phyloP scores from a whole-genome alignment of 495 filamentous ascomycete species.

The Hypoxylon cercidicola region DNA sequence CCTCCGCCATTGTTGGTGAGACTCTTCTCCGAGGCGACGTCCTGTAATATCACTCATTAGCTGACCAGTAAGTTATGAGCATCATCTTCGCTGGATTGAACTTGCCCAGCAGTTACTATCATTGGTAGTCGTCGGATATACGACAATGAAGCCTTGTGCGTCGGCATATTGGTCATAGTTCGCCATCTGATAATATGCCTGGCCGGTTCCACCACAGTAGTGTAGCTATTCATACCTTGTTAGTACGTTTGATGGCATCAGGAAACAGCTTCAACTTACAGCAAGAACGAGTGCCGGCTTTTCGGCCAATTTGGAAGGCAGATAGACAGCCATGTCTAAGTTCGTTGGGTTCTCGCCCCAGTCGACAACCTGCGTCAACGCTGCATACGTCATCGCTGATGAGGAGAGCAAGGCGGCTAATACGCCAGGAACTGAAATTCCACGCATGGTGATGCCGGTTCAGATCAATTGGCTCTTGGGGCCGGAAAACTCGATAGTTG shows the following conservation, averaged over 20 bases:
- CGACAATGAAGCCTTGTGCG: constrained; percentile 56
- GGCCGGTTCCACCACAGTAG: constrained; percentile 55
- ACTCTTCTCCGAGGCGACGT: constrained; percentile 52
- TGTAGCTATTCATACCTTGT: constrained; percentile 43
- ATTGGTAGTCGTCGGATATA: constrained; percentile 56
- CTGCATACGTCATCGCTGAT: constrained; percentile 19
- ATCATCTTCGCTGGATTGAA: neutral
- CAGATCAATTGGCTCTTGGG: neutral
- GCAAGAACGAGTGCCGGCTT: constrained; percentile 55
- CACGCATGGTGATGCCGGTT: constrained; percentile 13
- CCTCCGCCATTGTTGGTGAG: constrained; percentile 56
- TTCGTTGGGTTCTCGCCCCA: constrained; percentile 55
- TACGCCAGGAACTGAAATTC: constrained; percentile 2
- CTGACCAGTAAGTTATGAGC: constrained; percentile 20
- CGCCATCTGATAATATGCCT: constrained; percentile 51
- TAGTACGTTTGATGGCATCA: neutral
- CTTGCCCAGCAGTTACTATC: constrained; percentile 57
- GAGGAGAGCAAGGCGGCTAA: constrained; percentile 17
- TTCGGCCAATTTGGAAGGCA: constrained; percentile 47
- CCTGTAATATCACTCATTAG: constrained; percentile 49
- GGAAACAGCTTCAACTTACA: constrained; percentile 31
- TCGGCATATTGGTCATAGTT: constrained; percentile 55
- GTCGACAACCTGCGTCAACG: constrained; percentile 29
- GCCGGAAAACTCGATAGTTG: neutral
- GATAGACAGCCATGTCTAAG: constrained; percentile 53